Evolutionary conservation across 345 rosid genomes (phyloP).

Genomic region (Citrus inodora): DNA sequence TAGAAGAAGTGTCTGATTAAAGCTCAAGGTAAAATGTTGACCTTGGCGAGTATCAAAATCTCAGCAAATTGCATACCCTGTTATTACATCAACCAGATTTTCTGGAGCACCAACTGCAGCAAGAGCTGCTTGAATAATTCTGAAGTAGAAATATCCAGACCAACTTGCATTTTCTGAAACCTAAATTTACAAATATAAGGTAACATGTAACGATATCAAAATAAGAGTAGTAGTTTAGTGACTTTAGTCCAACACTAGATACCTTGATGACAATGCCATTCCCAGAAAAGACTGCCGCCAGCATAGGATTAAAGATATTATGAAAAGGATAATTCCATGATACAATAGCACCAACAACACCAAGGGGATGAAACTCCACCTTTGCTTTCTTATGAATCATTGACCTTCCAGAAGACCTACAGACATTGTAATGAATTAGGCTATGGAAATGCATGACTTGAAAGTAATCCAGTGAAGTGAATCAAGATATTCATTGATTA

Average conservation of each 20-base stretch:
- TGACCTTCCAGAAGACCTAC: conserved; percentile 92
- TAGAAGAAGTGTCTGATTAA: conserved; percentile 21
- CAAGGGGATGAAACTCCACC: conserved; percentile 94
- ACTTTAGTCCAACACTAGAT: not conserved
- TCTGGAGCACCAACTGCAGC: conserved; percentile 98
- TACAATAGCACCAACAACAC: conserved; percentile 95
- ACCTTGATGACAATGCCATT: conserved; percentile 94
- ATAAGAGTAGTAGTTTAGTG: not conserved
- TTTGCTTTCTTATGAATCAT: conserved; percentile 87
- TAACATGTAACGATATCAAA: conserved; percentile 2
- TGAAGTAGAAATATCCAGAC: conserved; percentile 92
- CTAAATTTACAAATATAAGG: conserved; percentile 37
- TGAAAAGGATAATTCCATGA: conserved; percentile 99
- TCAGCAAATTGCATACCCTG: conserved; percentile 58
- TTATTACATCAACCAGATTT: conserved; percentile 86
- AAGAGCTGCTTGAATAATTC: conserved; percentile 93
- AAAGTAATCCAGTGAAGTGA: not conserved
- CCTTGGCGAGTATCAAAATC: not conserved
- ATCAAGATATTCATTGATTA: not conserved
- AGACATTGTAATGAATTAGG: conserved; percentile 10
- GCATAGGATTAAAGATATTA: conserved; percentile 95
- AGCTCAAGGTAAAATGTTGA: conserved; percentile 7
- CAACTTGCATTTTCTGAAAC: conserved; percentile 95
- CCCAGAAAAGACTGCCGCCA: conserved; percentile 96
- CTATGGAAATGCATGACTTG: not conserved